A percentile compares a stretch with the other conserved stretches of the same genome.
Conservation (phyloP, 2,329 filamentous ascomycete species). For the Talaromyces sp. region DNA sequence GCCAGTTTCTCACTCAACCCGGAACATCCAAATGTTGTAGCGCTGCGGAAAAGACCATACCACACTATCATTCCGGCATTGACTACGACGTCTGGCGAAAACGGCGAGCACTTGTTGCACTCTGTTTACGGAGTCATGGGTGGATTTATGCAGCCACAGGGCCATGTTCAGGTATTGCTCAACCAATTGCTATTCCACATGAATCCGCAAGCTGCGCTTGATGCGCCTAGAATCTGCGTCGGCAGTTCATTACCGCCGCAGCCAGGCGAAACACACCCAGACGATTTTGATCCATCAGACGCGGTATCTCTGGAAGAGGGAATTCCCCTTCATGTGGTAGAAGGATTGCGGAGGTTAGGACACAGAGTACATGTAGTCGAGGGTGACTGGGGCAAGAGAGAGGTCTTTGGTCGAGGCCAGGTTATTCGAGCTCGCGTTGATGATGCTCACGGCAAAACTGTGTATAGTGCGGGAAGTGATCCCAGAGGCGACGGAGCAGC, state of each 20-base stretch:
- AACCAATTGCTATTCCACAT: constrained; percentile 79
- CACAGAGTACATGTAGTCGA: constrained; percentile 64
- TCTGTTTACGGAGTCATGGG: constrained; percentile 95
- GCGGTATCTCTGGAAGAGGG: constrained; percentile 78
- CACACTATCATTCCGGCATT: constrained; percentile 96
- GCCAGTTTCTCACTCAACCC: constrained; percentile 69
- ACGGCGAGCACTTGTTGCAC: constrained; percentile 68
- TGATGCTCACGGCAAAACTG: constrained; percentile 52
- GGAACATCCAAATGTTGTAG: constrained; percentile 72
- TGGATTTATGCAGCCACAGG: constrained; percentile 96
- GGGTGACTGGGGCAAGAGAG: constrained; percentile 51
- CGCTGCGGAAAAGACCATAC: constrained; percentile 81
- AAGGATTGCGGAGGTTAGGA: constrained; percentile 62
- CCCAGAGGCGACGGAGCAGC: constrained; percentile 72
- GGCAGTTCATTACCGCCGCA: constrained; percentile 42
- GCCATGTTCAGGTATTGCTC: constrained; percentile 85
- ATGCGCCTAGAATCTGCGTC: constrained; percentile 83
- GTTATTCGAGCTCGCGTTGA: constrained; percentile 74
- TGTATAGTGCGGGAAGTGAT: constrained; percentile 89
- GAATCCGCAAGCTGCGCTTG: constrained; percentile 79
- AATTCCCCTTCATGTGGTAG: constrained; percentile 60
- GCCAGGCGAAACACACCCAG: constrained; percentile 29
- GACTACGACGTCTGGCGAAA: constrained; percentile 53
- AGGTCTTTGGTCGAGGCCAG: constrained; percentile 78
- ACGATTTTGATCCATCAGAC: constrained; percentile 47